Evolutionary conservation across 768 basidiomycete genomes (phyloP), one percentile per base, ranked within the genome.

Genomic region (Stropharia rugosoannulata): DNA sequence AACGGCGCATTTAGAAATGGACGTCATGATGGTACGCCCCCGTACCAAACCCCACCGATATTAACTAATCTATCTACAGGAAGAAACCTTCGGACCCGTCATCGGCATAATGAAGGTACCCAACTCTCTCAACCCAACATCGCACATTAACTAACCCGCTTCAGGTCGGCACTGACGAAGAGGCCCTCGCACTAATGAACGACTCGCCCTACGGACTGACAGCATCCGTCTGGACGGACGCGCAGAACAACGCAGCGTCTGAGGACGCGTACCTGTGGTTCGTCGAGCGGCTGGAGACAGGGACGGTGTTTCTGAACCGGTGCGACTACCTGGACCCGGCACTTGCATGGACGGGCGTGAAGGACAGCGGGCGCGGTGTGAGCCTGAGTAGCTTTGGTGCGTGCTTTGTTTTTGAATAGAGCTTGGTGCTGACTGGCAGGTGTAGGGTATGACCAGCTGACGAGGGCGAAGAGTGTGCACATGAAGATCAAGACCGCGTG

Each of bases 131-230:
- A 22, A 22, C 22, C n/a, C 52, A 67, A n/a, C 8, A 53, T 54
- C 39, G 8, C 55, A 5, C 11, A 16, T 16, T 55, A 16, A 6
- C 18, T 44, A n/a, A 18, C 22, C 11, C 8, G 16, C 39, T 46
- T 18, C 27, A 90, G 89, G 90, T 93, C 18, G 75, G 80, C 8
- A 85, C 85, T 0, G 97, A 98, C 67, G 89, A 87, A 43, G 93
- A 96, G 67, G 97, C 97, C 1, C 73, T 98, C 54, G 68, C 71
- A 15, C 81, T 98, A 32, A 99, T 99, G 91, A 98, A 99, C 69
- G 95, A 98, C 69, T 97, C 95, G 13, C 84, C 83, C 0, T 98
- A 95, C 66, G 97, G 97, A 12, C 79, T 99, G 18, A 99, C 96
- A 1, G 93, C 93, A 4, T 95, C 93, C 15, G 69, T 99, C 32